These are phyloP conservation scores for Ceratocystis eucalypticola DNA, from an alignment of 2,329 filamentous ascomycete genomes.

Conservation along the genomic window DNA sequence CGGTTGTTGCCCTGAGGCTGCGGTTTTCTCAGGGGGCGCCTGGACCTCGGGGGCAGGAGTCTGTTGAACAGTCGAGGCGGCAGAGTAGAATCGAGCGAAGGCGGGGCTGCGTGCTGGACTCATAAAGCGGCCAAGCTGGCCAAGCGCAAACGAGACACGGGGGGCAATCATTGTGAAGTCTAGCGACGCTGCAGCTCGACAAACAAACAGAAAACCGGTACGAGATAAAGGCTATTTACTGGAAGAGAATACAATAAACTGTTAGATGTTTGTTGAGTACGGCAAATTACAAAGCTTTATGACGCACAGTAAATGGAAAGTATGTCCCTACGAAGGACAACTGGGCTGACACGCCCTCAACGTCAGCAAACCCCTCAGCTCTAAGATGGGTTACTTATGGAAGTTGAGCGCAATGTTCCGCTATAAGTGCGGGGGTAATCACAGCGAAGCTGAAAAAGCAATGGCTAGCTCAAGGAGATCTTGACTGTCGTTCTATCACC, in stretches of 20 bases:
- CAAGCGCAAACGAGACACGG: slow-evolving; percentile 16
- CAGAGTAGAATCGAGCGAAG: slow-evolving; percentile 12
- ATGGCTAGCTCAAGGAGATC: background rate
- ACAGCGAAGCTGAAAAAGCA: background rate
- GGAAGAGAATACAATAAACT: background rate
- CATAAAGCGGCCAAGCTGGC: slow-evolving; percentile 16
- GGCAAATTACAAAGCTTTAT: slow-evolving; percentile 14
- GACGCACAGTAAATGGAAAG: slow-evolving; percentile 9
- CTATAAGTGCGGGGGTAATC: background rate
- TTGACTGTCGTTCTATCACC: slow-evolving; percentile 1
- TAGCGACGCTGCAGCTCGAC: background rate
- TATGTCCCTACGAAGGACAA: slow-evolving; percentile 11
- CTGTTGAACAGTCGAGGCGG: slow-evolving; percentile 1
- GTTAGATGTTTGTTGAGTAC: slow-evolving; percentile 11
- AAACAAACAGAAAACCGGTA: background rate
- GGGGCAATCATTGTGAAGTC: slow-evolving; percentile 16
- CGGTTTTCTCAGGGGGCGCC: background rate
- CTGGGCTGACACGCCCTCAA: slow-evolving; percentile 12
- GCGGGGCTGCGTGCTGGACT: slow-evolving; percentile 14
- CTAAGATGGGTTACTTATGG: background rate
- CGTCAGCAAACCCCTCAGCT: slow-evolving; percentile 4
- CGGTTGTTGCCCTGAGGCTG: background rate
- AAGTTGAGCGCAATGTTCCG: background rate
- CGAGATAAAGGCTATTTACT: background rate
- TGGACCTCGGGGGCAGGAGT: background rate